Percentiles rank a stretch among this genome's conserved stretches.
Conservation (phyloP, 345 rosid genomes). For the Mercurialis annua region DNA sequence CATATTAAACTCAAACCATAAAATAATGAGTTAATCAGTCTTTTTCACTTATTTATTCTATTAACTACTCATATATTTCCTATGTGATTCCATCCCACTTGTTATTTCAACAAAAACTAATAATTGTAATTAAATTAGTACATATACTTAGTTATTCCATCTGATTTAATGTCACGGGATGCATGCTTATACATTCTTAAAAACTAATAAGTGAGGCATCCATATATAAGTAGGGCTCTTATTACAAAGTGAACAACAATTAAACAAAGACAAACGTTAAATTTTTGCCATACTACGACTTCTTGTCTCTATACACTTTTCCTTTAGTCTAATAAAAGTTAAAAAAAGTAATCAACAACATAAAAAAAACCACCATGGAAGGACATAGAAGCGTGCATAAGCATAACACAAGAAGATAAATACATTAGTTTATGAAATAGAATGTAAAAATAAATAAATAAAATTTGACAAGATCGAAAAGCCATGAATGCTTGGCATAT, state of each 20-base stretch:
- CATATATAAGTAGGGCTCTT: slow-evolving; percentile 8
- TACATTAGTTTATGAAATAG: background rate
- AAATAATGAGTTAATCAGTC: no score
- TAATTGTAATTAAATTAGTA: no score
- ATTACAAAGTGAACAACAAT: background rate
- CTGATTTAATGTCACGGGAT: no score
- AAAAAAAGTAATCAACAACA: slow-evolving; percentile 1
- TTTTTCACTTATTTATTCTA: no score
- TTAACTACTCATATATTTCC: no score
- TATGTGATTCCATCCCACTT: no score
- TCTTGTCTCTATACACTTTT: background rate
- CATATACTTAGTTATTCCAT: no score
- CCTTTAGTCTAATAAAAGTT: background rate
- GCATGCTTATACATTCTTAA: no score
- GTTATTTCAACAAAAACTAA: no score
- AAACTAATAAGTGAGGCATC: no score
- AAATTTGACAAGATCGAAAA: slow-evolving; percentile 3
- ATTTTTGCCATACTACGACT: background rate
- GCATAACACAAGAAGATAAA: background rate
- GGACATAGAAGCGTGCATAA: slow-evolving; percentile 22
- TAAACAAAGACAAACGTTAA: slow-evolving; percentile 12
- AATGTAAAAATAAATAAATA: background rate
- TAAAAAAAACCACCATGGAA: background rate
- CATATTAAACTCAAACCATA: no score
- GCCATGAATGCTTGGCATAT: slow-evolving; percentile 8